Conservation (phyloP, 441 rosid genomes). For the Populus hybrid region DNA sequence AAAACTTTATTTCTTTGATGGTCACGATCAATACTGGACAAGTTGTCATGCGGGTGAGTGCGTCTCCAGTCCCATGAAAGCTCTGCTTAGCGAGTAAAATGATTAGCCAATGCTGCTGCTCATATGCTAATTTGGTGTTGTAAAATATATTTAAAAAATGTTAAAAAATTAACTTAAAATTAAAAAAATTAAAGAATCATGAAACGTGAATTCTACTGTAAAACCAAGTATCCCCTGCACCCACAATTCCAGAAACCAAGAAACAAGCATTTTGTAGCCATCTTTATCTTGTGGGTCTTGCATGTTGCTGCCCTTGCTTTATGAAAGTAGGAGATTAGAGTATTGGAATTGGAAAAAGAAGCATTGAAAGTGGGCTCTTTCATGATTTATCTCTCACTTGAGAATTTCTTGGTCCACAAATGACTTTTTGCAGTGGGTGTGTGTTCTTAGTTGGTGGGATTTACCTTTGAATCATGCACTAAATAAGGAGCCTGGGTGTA, state of each 20-base stretch:
- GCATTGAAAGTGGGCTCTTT: constrained; percentile 30
- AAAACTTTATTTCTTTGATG: constrained; percentile 11
- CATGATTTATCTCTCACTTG: constrained; percentile 37
- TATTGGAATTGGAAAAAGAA: constrained; percentile 47
- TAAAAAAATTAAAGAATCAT: too few relatives aligned
- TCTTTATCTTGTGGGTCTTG: neutral
- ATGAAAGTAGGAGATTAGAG: constrained; percentile 32
- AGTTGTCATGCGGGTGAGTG: constrained; percentile 29
- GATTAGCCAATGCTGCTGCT: constrained; percentile 25
- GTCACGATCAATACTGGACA: constrained; percentile 14
- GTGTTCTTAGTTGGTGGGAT: neutral
- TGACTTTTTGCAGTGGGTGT: constrained; percentile 11
- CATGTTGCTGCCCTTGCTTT: constrained; percentile 25
- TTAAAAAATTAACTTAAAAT: too few relatives aligned
- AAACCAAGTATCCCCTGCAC: neutral
- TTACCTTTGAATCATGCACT: constrained; percentile 31
- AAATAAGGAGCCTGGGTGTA: constrained; percentile 16
- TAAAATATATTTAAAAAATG: too few relatives aligned
- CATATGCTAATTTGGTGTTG: neutral
- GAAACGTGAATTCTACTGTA: too few relatives aligned
- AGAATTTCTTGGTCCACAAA: constrained; percentile 9
- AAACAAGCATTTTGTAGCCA: constrained; percentile 17
- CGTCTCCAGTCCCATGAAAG: constrained; percentile 33
- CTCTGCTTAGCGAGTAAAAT: constrained; percentile 32
- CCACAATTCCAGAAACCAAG: constrained; percentile 27